Evolutionary conservation across 2,329 filamentous ascomycete genomes (phyloP).

Genomic region (Pestalotiopsis sp.): DNA sequence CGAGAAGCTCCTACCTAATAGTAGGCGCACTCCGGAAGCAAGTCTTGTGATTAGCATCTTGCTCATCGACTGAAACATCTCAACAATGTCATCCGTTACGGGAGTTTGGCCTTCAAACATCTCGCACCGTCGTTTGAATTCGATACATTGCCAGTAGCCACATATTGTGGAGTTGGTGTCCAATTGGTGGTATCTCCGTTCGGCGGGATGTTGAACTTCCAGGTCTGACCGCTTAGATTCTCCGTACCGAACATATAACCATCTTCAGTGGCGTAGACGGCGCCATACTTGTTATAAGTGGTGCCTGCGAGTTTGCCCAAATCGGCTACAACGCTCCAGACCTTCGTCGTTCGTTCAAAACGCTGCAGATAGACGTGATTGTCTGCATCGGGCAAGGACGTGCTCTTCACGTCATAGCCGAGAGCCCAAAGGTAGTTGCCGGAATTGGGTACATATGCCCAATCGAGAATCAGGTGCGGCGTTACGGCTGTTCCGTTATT

Average conservation of each 20-base stretch:
- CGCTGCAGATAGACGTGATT: not conserved
- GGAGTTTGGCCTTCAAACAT: not conserved
- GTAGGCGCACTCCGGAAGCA: too few species aligned
- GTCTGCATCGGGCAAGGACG: too few species aligned
- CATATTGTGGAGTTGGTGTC: not conserved
- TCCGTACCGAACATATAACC: not conserved
- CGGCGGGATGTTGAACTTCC: not conserved
- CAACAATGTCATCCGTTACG: too few species aligned
- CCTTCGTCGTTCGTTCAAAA: not conserved
- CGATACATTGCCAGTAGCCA: not conserved
- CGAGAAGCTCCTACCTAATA: too few species aligned
- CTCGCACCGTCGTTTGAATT: not conserved
- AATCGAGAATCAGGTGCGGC: not conserved
- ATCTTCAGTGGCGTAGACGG: not conserved
- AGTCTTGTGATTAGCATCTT: too few species aligned
- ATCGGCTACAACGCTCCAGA: not conserved
- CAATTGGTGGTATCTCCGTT: not conserved
- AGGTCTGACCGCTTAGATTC: not conserved
- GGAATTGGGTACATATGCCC: not conserved
- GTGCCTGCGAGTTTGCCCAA: not conserved
- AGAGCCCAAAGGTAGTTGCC: conserved; percentile 6
- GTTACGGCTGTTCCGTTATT: not conserved
- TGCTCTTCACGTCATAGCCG: not conserved
- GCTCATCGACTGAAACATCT: too few species aligned
- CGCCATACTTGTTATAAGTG: too few species aligned